phyloP scores from a whole-genome alignment of 345 rosid species.

The Gossypium longicalyx region DNA sequence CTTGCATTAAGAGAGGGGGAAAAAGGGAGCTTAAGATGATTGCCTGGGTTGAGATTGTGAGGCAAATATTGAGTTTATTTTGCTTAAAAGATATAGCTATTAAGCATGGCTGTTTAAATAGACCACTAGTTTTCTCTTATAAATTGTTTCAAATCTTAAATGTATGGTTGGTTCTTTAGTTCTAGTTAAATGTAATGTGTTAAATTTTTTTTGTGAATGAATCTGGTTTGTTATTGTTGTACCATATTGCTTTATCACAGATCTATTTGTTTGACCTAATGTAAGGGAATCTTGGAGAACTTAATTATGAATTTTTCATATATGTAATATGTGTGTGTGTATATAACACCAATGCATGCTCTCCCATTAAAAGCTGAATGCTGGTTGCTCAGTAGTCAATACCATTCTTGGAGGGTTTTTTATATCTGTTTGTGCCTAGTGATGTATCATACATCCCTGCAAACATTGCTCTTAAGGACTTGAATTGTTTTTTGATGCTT shows the following conservation, averaged over 20 bases:
- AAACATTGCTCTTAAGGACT: neutral
- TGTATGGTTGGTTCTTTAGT: neutral
- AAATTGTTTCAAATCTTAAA: neutral
- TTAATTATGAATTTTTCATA: neutral
- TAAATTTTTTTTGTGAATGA: neutral
- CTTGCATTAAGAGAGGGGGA: neutral
- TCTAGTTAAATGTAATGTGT: neutral
- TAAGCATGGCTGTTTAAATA: neutral
- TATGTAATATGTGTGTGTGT: neutral
- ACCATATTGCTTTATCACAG: neutral
- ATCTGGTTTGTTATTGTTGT: neutral
- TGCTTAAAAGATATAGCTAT: neutral
- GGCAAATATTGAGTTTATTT: neutral
- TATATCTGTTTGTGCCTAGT: neutral
- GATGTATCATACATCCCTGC: neutral
- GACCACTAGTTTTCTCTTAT: neutral
- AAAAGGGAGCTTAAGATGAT: neutral
- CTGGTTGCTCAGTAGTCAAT: neutral
- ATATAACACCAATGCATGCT: neutral
- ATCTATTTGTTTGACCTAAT: neutral
- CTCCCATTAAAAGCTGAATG: neutral
- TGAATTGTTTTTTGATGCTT: conserved; percentile 21
- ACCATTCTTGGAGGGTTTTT: neutral
- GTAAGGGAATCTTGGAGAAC: neutral
- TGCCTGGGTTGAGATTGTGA: neutral